Conservation (phyloP, 306 rosid species). For the Fragaria vesca region DNA sequence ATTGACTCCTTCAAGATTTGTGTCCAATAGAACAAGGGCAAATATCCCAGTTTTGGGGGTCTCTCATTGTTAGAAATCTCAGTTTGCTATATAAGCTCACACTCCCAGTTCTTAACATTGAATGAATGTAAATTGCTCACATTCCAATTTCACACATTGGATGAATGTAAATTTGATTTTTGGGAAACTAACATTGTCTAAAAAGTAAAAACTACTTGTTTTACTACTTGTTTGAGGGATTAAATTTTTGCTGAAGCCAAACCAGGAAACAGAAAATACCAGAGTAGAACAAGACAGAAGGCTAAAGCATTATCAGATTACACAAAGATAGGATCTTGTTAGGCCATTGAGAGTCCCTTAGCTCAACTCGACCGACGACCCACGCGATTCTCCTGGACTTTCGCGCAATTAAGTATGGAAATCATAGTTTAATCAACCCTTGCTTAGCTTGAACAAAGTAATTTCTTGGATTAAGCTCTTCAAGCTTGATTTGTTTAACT, state of each 20-base stretch:
- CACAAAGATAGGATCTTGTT: slow-evolving; percentile 51
- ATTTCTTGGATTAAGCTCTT: slow-evolving; percentile 37
- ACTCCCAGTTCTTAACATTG: slow-evolving; percentile 25
- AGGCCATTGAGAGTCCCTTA: slow-evolving; percentile 39
- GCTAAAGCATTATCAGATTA: slow-evolving; percentile 1
- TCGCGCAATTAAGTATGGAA: neutral
- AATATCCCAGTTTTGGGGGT: slow-evolving; percentile 22
- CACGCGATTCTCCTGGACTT: slow-evolving; percentile 33
- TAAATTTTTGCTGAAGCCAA: neutral
- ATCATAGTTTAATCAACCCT: slow-evolving; percentile 20
- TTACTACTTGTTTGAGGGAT: neutral
- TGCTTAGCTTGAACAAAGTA: slow-evolving; percentile 29
- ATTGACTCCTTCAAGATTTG: slow-evolving; percentile 27
- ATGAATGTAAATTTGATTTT: slow-evolving; percentile 27
- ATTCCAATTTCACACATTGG: slow-evolving; percentile 25
- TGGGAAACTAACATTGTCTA: slow-evolving; percentile 15
- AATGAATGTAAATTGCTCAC: slow-evolving; percentile 25
- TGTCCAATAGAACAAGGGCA: slow-evolving; percentile 34
- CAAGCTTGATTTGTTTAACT: slow-evolving; percentile 34
- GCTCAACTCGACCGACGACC: slow-evolving; percentile 19
- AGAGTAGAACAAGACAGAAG: neutral
- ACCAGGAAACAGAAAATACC: neutral
- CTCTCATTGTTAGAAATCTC: slow-evolving; percentile 18
- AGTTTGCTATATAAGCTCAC: slow-evolving; percentile 24
- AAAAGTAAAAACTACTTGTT: slow-evolving; percentile 5